Evolutionary conservation across 306 rosid species (phyloP), one percentile per base, ranked within the genome.

Genomic region (Cyamopsis tetragonoloba): DNA sequence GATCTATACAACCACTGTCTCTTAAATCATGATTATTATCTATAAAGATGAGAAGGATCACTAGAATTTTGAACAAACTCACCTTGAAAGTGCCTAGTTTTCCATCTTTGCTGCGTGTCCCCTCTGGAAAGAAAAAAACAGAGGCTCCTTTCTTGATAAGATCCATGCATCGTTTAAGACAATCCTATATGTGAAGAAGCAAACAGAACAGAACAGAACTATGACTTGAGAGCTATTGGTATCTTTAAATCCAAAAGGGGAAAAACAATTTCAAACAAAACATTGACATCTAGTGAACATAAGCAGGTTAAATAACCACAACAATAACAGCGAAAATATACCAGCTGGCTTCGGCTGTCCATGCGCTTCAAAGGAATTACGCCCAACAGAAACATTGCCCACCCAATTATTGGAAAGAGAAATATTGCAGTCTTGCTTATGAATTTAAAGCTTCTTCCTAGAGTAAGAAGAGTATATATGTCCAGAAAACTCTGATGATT

Each of bases 401-500:
- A 93, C 23, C 99, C 99, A 68, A 93, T 82, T 61, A 93, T 49
- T 51, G 99, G 96, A 77, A 32, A 84, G 75, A 93, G 85, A 74
- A 93, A 93, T 83, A 93, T 86, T 70, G 84, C 82, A 47, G 99
- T 93, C 96, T 93, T 93, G 90, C 99, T 93, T 73, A 93, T 90
- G 82, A 93, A 90, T 79, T 90, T 93, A 68, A 84, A 93, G 79
- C 85, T 79, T 79, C 95, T 86, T 30, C 99, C 96, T 13, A 93
- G 78, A 19, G 92, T 93, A 53, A 90, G 88, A 82, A 90, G 95
- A 38, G 92, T 80, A 67, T 86, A 93, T 79, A 88, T 88, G 77
- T 93, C 99, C 22, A 89, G 63, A 81, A 93, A 93, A 84, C 99
- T 93, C 86, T 93, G 99, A 74, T 90, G 97, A 79, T 93, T 93